A percentile compares a stretch with the other conserved stretches of the same genome.
phyloP scores from a whole-genome alignment of 2,329 filamentous ascomycete species.

The Cladophialophora immunda region DNA sequence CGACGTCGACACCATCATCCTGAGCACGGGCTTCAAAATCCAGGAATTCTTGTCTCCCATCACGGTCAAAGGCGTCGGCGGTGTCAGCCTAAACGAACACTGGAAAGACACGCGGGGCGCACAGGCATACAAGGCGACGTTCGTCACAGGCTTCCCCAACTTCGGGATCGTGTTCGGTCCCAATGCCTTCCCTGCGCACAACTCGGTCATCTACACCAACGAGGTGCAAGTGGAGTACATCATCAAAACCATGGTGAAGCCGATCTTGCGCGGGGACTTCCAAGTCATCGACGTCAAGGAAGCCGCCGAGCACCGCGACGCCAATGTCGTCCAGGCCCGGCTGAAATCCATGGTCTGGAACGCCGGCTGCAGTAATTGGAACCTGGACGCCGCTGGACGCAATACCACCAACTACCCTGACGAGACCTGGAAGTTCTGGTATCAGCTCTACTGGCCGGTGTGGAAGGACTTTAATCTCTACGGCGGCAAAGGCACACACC shows the following conservation, averaged over 20 bases:
- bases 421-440: conserved; percentile 31
- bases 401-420: conserved; percentile 57
- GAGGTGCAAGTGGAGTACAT: conserved; percentile 70
- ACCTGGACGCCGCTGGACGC: conserved; percentile 57
- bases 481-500: conserved; percentile 16
- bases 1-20: conserved; percentile 46
- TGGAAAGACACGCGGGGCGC: conserved; percentile 45
- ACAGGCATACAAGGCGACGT: conserved; percentile 50
- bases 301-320: conserved; percentile 57
- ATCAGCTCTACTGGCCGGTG: conserved; percentile 25
- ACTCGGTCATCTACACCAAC: conserved; percentile 65
- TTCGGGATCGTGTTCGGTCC: conserved; percentile 68
- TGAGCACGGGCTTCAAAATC: conserved; percentile 50
- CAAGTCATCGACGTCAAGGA: conserved; percentile 59
- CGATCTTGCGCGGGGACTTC: conserved; percentile 57
- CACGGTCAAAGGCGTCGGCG: conserved; percentile 43
- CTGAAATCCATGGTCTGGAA: conserved; percentile 60
- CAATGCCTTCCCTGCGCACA: conserved; percentile 70
- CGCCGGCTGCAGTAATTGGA: conserved; percentile 60
- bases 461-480: conserved; percentile 27
- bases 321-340: conserved; percentile 55
- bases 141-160: conserved; percentile 69
- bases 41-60: conserved; percentile 48
- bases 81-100: conserved; percentile 43
- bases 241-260: conserved; percentile 63